phyloP scores from a whole-genome alignment of 768 basidiomycete genomes.

The Kwoniella sp. region DNA sequence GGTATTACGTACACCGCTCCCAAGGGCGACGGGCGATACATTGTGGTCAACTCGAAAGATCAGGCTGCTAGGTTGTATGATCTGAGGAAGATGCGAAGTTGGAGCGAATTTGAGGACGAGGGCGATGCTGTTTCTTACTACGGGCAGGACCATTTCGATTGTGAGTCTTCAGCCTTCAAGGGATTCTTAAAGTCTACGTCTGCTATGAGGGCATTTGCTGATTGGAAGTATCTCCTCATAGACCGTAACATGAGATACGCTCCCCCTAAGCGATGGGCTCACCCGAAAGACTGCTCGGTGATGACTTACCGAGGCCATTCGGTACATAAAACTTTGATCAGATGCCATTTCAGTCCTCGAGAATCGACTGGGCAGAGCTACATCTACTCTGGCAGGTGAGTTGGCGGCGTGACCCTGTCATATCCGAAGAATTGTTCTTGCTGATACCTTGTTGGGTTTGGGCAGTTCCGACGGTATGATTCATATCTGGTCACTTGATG shows the following conservation, averaged over 20 bases:
- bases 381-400: conserved; percentile 88
- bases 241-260: conserved; percentile 58
- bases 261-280: conserved; percentile 67
- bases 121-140: conserved; percentile 60
- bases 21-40: conserved; percentile 93
- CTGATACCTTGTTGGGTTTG: conserved; percentile 3
- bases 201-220: too few species aligned
- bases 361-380: conserved; percentile 92
- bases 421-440: not conserved
- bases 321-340: conserved; percentile 86
- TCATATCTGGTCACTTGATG: conserved; percentile 95
- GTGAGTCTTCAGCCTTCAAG: conserved; percentile 68
- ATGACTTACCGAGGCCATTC: conserved; percentile 94
- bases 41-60: conserved; percentile 95
- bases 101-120: conserved; percentile 67
- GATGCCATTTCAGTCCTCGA: conserved; percentile 92
- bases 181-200: not conserved
- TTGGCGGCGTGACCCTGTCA: conserved; percentile 60
- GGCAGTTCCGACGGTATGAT: conserved; percentile 45
- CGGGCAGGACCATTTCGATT: conserved; percentile 64
- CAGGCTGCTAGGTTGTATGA: conserved; percentile 92
- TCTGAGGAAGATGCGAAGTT: conserved; percentile 84
- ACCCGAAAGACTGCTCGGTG: conserved; percentile 87
- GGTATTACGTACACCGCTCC: conserved; percentile 90
- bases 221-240: too few species aligned